Evolutionary conservation across 805 yeast species (phyloP), one percentile per base, ranked within the genome.

Genomic region (Schwanniomyces pseudopolymorphus): DNA sequence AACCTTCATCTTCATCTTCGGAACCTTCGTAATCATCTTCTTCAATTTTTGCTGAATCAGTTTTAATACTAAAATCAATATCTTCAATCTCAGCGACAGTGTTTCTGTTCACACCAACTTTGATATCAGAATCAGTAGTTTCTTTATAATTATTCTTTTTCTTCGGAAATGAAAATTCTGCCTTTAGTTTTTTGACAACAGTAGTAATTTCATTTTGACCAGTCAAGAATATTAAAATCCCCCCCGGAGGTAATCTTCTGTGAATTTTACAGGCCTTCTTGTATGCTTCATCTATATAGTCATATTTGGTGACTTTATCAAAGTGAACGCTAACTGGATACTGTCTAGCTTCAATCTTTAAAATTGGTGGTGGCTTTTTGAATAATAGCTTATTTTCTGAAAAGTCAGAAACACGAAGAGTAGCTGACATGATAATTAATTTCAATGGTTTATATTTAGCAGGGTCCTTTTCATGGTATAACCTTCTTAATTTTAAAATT

Each of bases 391-490:
- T 61, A 63, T 94, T 94, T 57, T 90, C 96, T 43, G 96, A 82
- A 60, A 94, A 94, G 64, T 94, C 99, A 13, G 92, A 70, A 0
- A 94, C 98, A 57, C 98, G 77, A 48, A 94, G 75, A 0, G 99
- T 94, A 14, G 99, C 99, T 38, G 98, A 91, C 99, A 94, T 94
- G 56, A 94, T 85, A 22, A 94, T 79, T 48, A 94, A 67, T 63
- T 92, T 94, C 49, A 94, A 72, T 10, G 86, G 90, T 50, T 77
- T 80, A 57, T 67, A 65, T 24, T 69, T 72, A 0, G 44, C 36
- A 1, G 87, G 83, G 52, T 82, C 70, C 43, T 75, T 62, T 2
- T 53, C 58, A 57, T 75, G 73, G 42, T 79, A 76, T 50, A 79
- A 75, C 45, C 77, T 57, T 58, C 99, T 81, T 33, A 92, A 74